Conservation (phyloP, 495 filamentous ascomycete species). For the Penicillium ochrochloron region DNA sequence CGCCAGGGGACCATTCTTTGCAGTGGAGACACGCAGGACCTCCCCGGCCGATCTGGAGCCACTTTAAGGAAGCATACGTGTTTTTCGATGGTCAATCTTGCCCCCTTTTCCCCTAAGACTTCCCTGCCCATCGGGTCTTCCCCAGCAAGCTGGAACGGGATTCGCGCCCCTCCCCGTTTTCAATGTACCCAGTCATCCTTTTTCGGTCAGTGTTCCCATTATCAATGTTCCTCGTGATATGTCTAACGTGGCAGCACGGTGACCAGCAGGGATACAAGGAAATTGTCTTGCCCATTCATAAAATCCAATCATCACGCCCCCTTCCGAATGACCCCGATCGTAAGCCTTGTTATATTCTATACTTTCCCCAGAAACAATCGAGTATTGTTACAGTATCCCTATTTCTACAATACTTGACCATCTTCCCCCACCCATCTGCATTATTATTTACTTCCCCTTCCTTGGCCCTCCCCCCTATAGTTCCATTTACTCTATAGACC, state of each 20-base stretch:
- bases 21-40: constrained; percentile 21
- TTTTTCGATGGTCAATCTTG: constrained; percentile 25
- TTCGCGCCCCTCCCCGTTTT: constrained; percentile 22
- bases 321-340: constrained; percentile 16
- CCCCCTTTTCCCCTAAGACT: constrained; percentile 21
- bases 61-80: constrained; percentile 20
- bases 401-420: not conserved
- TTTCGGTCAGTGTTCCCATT: constrained; percentile 14
- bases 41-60: constrained; percentile 28
- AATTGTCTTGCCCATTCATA: constrained; percentile 2
- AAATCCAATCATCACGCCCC: constrained; percentile 25
- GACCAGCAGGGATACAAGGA: constrained; percentile 16
- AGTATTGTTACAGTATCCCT: not conserved
- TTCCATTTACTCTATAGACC: not conserved
- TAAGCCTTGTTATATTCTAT: constrained; percentile 1
- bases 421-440: not conserved
- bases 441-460: not conserved
- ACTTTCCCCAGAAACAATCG: not conserved
- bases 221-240: constrained; percentile 31
- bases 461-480: not conserved
- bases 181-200: constrained; percentile 19
- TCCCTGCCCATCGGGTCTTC: constrained; percentile 18
- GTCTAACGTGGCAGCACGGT: constrained; percentile 35
- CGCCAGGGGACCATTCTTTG: constrained; percentile 20
- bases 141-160: constrained; percentile 21